These are phyloP conservation scores for Daedalea quercina DNA, from an alignment of 768 basidiomycete genomes.

Conservation along the genomic window DNA sequence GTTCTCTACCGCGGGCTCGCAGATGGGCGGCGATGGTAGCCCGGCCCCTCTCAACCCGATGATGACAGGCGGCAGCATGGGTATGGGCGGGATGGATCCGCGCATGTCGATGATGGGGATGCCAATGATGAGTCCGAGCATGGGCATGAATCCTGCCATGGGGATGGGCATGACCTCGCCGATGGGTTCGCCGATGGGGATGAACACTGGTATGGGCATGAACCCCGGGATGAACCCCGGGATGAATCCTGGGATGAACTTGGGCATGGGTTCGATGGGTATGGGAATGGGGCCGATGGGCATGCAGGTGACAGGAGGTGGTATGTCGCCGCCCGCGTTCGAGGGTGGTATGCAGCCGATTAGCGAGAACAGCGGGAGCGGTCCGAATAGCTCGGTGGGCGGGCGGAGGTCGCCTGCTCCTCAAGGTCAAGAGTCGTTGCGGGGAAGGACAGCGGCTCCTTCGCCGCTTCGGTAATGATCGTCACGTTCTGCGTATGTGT, in stretches of 20 bases:
- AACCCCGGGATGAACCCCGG: conserved; percentile 21
- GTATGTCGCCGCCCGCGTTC: conserved; percentile 36
- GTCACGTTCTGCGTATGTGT: neutral
- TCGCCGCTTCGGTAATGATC: neutral
- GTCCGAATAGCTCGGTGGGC: neutral
- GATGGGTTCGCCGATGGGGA: conserved; percentile 13
- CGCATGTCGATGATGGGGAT: conserved; percentile 81
- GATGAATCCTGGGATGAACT: conserved; percentile 7
- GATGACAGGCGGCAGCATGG: conserved; percentile 51
- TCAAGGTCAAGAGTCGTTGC: neutral
- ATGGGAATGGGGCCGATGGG: conserved; percentile 29
- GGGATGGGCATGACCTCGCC: conserved; percentile 35
- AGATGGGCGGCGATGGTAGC: conserved; percentile 55
- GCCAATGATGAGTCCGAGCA: conserved; percentile 54
- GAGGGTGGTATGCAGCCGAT: conserved; percentile 6
- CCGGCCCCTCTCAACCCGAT: conserved; percentile 41
- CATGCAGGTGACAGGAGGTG: conserved; percentile 57
- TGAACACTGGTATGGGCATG: conserved; percentile 13
- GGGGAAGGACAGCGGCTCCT: neutral
- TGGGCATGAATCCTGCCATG: conserved; percentile 43
- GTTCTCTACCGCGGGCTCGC: conserved; percentile 69
- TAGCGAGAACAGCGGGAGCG: neutral
- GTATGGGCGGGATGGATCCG: conserved; percentile 47
- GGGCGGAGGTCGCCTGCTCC: neutral
- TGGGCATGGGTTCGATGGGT: conserved; percentile 13